These are phyloP conservation scores for Calonectria crousiana DNA, from an alignment of 2,329 filamentous ascomycete genomes.

Conservation along the genomic window DNA sequence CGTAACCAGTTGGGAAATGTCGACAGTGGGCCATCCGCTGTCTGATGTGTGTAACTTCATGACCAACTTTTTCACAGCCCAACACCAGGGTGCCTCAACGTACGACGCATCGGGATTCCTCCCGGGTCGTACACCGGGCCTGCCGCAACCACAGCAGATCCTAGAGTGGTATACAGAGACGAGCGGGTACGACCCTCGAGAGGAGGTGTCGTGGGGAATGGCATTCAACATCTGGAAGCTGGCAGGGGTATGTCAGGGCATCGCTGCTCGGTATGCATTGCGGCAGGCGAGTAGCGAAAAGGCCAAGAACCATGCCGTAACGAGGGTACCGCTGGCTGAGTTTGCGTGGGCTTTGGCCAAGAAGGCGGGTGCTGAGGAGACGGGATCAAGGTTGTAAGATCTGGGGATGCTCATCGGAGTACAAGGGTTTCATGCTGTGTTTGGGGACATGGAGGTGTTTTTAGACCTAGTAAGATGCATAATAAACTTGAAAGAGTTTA, in stretches of 20 bases:
- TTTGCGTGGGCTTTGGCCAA: conserved; percentile 82
- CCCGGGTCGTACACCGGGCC: conserved; percentile 73
- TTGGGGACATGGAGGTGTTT: not conserved
- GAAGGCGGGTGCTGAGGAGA: conserved; percentile 48
- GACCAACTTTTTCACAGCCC: conserved; percentile 55
- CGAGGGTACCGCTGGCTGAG: conserved; percentile 79
- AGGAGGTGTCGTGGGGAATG: conserved; percentile 71
- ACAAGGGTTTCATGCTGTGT: not conserved
- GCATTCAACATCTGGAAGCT: conserved; percentile 73
- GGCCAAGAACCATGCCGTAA: conserved; percentile 78
- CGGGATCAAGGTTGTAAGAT: conserved; percentile 44
- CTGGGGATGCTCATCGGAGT: not conserved
- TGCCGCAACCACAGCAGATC: conserved; percentile 60
- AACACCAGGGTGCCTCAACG: conserved; percentile 36
- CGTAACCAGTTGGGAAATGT: conserved; percentile 88
- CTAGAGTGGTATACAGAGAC: conserved; percentile 57
- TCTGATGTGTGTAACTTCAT: conserved; percentile 88
- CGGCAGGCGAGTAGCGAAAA: conserved; percentile 91
- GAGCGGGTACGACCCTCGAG: conserved; percentile 77
- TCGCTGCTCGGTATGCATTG: conserved; percentile 86
- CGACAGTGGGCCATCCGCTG: conserved; percentile 94
- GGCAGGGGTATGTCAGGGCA: conserved; percentile 82
- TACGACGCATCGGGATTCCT: conserved; percentile 65
- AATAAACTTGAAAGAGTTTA: not conserved
- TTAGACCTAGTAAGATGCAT: not conserved